A percentile compares a stretch with the other conserved stretches of the same genome.
These are phyloP conservation scores for Suillus discolor DNA, from an alignment of 768 basidiomycete genomes.

Conservation along the genomic window DNA sequence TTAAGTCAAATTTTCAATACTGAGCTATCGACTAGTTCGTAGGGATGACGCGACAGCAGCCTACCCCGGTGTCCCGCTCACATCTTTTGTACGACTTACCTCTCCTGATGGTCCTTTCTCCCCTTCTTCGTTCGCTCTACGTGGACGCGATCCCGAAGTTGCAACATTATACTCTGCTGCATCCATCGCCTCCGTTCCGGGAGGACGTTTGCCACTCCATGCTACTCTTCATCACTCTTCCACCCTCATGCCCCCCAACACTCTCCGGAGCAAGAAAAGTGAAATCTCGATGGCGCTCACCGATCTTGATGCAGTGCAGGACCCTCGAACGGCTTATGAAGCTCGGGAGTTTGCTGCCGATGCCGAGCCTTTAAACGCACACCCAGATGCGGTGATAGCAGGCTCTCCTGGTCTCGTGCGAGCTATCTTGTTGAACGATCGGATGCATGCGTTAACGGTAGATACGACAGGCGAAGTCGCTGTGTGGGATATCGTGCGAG, in stretches of 20 bases:
- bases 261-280: conserved; percentile 21
- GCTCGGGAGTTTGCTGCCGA: conserved; percentile 81
- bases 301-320: conserved; percentile 35
- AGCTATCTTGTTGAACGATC: conserved; percentile 81
- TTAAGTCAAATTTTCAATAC: not conserved
- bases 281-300: conserved; percentile 22
- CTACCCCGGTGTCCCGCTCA: conserved; percentile 68
- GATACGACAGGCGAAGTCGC: conserved; percentile 88
- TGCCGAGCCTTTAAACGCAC: conserved; percentile 55
- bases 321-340: conserved; percentile 57
- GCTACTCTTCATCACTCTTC: conserved; percentile 35
- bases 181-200: conserved; percentile 71
- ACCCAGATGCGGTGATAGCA: conserved; percentile 69
- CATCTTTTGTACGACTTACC: conserved; percentile 66
- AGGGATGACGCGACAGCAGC: conserved; percentile 30
- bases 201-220: conserved; percentile 39
- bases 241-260: conserved; percentile 29
- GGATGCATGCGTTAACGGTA: conserved; percentile 87
- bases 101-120: conserved; percentile 68
- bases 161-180: conserved; percentile 88
- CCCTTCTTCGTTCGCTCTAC: conserved; percentile 32
- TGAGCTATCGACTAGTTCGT: conserved; percentile 4
- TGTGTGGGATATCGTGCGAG: conserved; percentile 89
- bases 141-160: conserved; percentile 71
- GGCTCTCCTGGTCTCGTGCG: conserved; percentile 86